Percentiles rank a stretch among this genome's conserved stretches.
phyloP scores from a whole-genome alignment of 768 basidiomycete species.

The Dacryopinax primogenitus region DNA sequence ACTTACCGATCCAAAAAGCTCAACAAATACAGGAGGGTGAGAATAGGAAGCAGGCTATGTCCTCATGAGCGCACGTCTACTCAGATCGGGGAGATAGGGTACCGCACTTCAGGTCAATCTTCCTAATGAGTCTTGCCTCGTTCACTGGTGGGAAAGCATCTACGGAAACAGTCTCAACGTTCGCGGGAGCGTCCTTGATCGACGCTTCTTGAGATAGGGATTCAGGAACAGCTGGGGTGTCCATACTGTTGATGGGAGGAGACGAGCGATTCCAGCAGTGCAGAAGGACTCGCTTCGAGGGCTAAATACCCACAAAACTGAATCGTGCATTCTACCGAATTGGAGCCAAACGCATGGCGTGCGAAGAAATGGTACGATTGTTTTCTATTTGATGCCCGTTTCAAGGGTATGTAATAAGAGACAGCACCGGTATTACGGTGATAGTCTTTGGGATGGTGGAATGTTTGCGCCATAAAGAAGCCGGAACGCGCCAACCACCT shows the following conservation, averaged over 20 bases:
- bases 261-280: background rate
- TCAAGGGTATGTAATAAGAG: background rate
- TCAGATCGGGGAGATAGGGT: background rate
- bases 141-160: background rate
- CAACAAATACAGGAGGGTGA: constrained; percentile 32
- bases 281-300: background rate
- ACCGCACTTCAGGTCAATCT: constrained; percentile 25
- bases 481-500: background rate
- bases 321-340: background rate
- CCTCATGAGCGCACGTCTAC: background rate
- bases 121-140: constrained; percentile 25
- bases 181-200: background rate
- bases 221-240: background rate
- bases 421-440: background rate
- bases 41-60: constrained; percentile 29
- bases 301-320: background rate
- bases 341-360: background rate
- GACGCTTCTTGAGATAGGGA: background rate
- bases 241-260: background rate
- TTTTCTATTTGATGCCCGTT: background rate
- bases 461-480: constrained; percentile 7
- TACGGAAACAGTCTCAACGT: background rate
- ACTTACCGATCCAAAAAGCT: constrained; percentile 33
- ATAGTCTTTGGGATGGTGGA: background rate
- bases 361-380: background rate